phyloP scores from a whole-genome alignment of 2,329 filamentous ascomycete species.

The Ramularia collo-cygni region DNA sequence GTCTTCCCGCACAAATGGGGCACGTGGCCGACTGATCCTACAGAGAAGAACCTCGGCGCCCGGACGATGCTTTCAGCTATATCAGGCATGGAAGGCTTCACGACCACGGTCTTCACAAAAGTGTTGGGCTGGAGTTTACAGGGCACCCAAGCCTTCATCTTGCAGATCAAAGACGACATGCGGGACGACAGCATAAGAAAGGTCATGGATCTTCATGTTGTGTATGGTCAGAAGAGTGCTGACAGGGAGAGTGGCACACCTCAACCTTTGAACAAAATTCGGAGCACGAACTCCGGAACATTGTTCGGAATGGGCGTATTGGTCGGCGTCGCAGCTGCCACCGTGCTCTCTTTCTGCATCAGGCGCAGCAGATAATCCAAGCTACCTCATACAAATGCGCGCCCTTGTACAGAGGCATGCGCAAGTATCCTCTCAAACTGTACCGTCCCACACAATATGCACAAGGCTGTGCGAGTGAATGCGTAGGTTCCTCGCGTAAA shows the following conservation, averaged over 20 bases:
- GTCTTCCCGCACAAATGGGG: slow-evolving; percentile 16
- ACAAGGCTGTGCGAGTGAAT: too few species aligned
- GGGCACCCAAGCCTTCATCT: slow-evolving; percentile 19
- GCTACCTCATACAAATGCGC: too few species aligned
- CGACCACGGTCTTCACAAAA: slow-evolving; percentile 24
- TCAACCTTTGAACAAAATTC: too few species aligned
- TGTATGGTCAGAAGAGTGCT: slow-evolving; percentile 13
- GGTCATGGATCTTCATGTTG: slow-evolving; percentile 17
- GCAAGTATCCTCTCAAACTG: too few species aligned
- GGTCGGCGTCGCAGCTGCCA: neutral
- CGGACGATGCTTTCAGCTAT: slow-evolving; percentile 23
- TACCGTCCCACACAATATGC: too few species aligned
- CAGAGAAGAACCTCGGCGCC: slow-evolving; percentile 16
- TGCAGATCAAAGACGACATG: slow-evolving; percentile 14
- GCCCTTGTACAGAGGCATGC: too few species aligned
- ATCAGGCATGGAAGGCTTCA: slow-evolving; percentile 26
- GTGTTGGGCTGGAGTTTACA: slow-evolving; percentile 21
- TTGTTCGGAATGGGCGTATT: neutral
- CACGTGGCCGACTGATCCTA: slow-evolving; percentile 15
- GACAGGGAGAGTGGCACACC: too few species aligned
- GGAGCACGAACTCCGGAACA: too few species aligned
- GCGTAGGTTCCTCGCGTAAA: too few species aligned
- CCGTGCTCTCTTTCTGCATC: neutral
- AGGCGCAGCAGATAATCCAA: neutral
- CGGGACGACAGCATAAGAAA: slow-evolving; percentile 14